A percentile compares a stretch with the other conserved stretches of the same genome.
Conservation (phyloP, 805 yeast genomes). For the Saccharomycopsis sp. region DNA sequence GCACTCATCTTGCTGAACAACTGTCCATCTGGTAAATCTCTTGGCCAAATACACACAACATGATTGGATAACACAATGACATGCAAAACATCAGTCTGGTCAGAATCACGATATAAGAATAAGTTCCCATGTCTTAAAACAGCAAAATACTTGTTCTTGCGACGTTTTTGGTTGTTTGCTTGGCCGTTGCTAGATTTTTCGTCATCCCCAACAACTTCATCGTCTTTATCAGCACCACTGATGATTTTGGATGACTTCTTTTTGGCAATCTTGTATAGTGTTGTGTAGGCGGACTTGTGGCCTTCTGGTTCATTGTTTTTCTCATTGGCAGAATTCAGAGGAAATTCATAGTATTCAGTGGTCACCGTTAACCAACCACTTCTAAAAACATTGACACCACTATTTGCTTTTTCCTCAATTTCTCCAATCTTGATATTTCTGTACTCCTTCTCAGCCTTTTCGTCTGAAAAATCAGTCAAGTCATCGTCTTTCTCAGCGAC, state of each 20-base stretch:
- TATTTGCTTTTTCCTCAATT: slow-evolving; percentile 47
- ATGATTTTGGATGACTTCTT: slow-evolving; percentile 19
- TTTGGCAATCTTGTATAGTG: slow-evolving; percentile 51
- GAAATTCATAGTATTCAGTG: slow-evolving; percentile 53
- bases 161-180: slow-evolving; percentile 31
- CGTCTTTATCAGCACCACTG: slow-evolving; percentile 14
- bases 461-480: slow-evolving; percentile 20
- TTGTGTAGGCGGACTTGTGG: slow-evolving; percentile 48
- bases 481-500: slow-evolving; percentile 23
- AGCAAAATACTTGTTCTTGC: slow-evolving; percentile 57
- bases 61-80: slow-evolving; percentile 68
- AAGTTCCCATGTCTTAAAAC: slow-evolving; percentile 81
- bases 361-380: slow-evolving; percentile 84
- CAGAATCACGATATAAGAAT: slow-evolving; percentile 70
- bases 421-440: slow-evolving; percentile 48
- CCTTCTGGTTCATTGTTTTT: slow-evolving; percentile 23
- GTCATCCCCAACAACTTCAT: slow-evolving; percentile 11
- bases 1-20: slow-evolving; percentile 75
- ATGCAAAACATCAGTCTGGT: slow-evolving; percentile 56
- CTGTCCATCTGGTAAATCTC: slow-evolving; percentile 61
- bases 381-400: slow-evolving; percentile 55
- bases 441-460: slow-evolving; percentile 24
- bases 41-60: slow-evolving; percentile 80
- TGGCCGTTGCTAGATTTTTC: slow-evolving; percentile 21
- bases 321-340: slow-evolving; percentile 16